Conservation (phyloP, 495 filamentous ascomycete genomes). For the Astrothelium subdiscretum region DNA sequence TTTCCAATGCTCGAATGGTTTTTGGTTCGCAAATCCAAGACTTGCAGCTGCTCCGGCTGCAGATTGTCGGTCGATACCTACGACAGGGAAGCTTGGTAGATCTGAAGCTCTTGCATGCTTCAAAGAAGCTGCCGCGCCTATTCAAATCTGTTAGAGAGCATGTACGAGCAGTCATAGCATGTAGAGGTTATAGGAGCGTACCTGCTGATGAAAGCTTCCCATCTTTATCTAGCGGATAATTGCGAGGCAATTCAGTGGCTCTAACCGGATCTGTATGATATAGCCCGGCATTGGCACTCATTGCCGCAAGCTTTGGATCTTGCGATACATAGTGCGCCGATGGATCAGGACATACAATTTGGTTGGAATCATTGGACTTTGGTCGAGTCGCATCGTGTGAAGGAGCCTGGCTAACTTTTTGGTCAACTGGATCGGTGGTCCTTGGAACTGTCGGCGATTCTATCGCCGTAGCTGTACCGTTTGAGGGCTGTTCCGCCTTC, state of each 20-base stretch:
- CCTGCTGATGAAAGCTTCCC: slow-evolving; percentile 43
- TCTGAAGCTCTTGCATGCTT: slow-evolving; percentile 57
- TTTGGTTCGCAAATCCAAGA: slow-evolving; percentile 59
- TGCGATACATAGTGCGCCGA: slow-evolving; percentile 22
- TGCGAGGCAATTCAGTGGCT: slow-evolving; percentile 22
- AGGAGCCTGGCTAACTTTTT: background rate
- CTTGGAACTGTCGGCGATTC: background rate
- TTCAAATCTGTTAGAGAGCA: background rate
- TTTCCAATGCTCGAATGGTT: slow-evolving; percentile 48
- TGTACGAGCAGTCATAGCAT: background rate
- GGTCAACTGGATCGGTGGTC: background rate
- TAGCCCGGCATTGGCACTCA: slow-evolving; percentile 34
- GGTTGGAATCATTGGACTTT: background rate
- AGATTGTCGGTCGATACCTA: slow-evolving; percentile 51
- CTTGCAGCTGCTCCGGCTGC: slow-evolving; percentile 64
- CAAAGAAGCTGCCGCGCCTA: slow-evolving; percentile 49
- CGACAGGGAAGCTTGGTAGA: slow-evolving; percentile 53
- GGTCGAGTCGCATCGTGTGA: background rate
- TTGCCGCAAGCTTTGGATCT: slow-evolving; percentile 20
- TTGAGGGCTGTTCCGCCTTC: background rate
- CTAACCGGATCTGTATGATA: slow-evolving; percentile 27
- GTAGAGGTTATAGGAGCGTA: slow-evolving; percentile 17
- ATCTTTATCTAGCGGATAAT: slow-evolving; percentile 32
- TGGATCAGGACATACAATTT: slow-evolving; percentile 28
- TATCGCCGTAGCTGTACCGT: background rate